Base-by-base conservation (phyloP, 2,329 filamentous ascomycete genomes). In the Diaporthe citriasiana region DNA sequence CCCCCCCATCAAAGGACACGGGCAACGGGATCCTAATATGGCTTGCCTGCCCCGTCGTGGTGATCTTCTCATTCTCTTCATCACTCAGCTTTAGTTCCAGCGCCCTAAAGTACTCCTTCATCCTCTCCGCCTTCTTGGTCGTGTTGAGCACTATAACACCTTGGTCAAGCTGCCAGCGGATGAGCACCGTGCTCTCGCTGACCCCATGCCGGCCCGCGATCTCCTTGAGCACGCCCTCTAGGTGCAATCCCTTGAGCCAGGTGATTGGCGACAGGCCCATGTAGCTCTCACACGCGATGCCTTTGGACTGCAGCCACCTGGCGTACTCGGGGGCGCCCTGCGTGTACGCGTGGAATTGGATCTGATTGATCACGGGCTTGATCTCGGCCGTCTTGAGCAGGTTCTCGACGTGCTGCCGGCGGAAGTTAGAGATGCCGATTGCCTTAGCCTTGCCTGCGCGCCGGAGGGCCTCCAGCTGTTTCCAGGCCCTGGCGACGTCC, bases 391-490 rank as follows among this genome's bases (percentile, higher is more conserved):
- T 85, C 73, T 84, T 79, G 47, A 87, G 82, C 27, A 89, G 86
- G 15, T 86, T 85, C 59, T 90, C 85, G 25, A 92, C 83, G 74
- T 92, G 87, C 30, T 82, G 79, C 33, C 87, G 85, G 8, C 88
- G 81, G 80, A 87, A 93, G 81, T 91, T 92, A 72, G 89, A 91
- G 30, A 92, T 90, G 30, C 90, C 91, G 75, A 92, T 92, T 9
- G 88, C 88, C 71, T 87, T 88, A 7, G 88, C 86, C 74, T 91
- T 87, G 22, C 90, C 90, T 56, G 65, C 25, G 30, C 53, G 63
- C 53, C 70, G 19, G 85, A 80, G n/a, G 83, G 82, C 76, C 78
- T 93, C 90, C 89, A 92, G 90, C 8, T 85, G 83, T 51, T 86
- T 86, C 90, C 90, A 92, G 57, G 88, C 86, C 42, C 83, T 80